These are phyloP conservation scores for Triticum aestivum DNA, from an alignment of 176 grass and related monocot genomes.

Conservation along the genomic window DNA sequence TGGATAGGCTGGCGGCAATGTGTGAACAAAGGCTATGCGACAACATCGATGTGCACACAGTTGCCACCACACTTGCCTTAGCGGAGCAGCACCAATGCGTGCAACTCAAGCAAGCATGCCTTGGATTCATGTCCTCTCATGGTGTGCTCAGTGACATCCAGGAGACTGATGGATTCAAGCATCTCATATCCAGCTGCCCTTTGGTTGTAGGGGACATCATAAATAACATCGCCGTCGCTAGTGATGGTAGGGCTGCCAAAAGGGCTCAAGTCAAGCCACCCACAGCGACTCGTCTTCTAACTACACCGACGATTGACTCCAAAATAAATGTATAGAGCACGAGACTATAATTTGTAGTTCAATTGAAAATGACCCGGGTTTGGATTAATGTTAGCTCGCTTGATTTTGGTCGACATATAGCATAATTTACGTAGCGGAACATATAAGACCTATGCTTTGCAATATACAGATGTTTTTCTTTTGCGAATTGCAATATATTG, in stretches of 20 bases:
- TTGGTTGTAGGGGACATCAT: neutral
- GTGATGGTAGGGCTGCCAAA: neutral
- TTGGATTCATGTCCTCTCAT: neutral
- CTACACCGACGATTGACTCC: neutral
- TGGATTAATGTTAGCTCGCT: no score
- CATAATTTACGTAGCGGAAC: no score
- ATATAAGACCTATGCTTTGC: no score
- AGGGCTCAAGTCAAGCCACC: neutral
- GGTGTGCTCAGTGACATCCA: neutral
- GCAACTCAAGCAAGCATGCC: neutral
- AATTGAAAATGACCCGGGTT: neutral
- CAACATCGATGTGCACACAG: neutral
- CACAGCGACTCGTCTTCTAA: neutral
- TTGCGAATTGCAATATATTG: no score
- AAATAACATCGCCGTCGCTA: no score
- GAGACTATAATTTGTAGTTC: neutral
- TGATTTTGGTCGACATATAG: no score
- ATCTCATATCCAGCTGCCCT: neutral
- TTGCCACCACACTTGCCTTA: neutral
- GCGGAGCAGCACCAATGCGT: neutral
- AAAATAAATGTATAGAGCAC: neutral
- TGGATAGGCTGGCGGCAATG: neutral
- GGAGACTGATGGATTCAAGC: neutral
- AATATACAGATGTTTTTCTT: no score
- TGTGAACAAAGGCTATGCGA: neutral